Base-by-base conservation (phyloP, 805 yeast species). In the Wickerhamiella kurtzmanii region DNA sequence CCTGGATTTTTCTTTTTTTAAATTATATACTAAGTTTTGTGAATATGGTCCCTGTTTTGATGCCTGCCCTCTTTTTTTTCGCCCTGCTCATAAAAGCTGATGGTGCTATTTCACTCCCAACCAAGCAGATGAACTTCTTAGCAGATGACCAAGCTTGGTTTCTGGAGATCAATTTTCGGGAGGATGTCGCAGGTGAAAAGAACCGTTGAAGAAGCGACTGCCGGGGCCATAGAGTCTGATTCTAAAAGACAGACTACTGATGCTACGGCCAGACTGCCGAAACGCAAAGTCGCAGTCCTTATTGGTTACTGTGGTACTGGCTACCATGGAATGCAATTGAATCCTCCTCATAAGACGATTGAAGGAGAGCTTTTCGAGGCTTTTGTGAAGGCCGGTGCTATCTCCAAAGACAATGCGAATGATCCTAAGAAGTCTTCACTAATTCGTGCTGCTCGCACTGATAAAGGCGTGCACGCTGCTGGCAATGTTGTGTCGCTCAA, bases 391-490 rank as follows among this genome's bases (percentile, higher is more conserved):
- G 87, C 95, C 2, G 96, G 95, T 17, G 96, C 95, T 3, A 76
- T 88, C 48, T 82, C 94, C 1, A 76, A 77, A 49, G 92, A 83
- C 57, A 88, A 88, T 63, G 77, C 95, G 4, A 81, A 79, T 49
- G 96, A 89, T 61, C 76, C 88, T 57, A 87, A 85, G 60, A 88
- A 88, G 61, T 76, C 79, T 46, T 87, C 92, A 0, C 83, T 89
- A 60, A 80, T 64, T 52, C 56, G 73, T 3, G 73, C 73, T 3
- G 73, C 73, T 15, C 75, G 73, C 52, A 95, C 97, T 2, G 97
- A 88, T 64, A 89, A 89, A 64, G 97, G 96, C 50, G 97, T 88
- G 20, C 97, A 88, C 65, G 96, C 97, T 11, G 95, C 96, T 2
- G 96, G 96, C 22, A 88, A 88, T 62, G 86, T 87, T 19, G 75